Conservation (phyloP, 139 green algal species). For the Micractinium sp. region DNA sequence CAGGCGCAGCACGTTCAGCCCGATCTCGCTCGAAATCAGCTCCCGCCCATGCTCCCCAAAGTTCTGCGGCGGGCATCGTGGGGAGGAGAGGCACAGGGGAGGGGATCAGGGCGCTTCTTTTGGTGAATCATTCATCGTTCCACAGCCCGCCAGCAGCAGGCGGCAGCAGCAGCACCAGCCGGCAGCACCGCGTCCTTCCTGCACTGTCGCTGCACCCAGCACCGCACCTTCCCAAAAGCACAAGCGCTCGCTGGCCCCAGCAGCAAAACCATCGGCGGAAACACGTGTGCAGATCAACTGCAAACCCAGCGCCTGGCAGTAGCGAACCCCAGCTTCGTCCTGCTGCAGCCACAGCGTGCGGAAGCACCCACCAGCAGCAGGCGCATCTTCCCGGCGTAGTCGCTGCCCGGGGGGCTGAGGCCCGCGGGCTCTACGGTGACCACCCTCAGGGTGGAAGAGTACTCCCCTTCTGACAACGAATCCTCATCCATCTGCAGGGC, state of each 20-base stretch:
- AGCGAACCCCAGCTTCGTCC: no score
- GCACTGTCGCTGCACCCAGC: no score
- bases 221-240: no score
- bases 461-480: constrained; percentile 39
- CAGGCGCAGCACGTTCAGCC: constrained; percentile 74
- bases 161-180: neutral
- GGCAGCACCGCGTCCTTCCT: no score
- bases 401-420: constrained; percentile 33
- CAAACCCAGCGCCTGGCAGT: no score
- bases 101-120: neutral
- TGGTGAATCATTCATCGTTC: no score
- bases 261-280: neutral
- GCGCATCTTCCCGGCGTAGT: constrained; percentile 52
- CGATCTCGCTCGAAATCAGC: constrained; percentile 86
- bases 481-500: constrained; percentile 36
- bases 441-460: constrained; percentile 46
- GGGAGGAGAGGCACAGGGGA: neutral
- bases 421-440: constrained; percentile 74
- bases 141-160: neutral
- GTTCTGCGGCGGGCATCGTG: constrained; percentile 53
- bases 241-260: neutral
- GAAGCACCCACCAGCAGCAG: constrained; percentile 62
- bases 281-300: no score
- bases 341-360: neutral
- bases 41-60: constrained; percentile 96